Base-by-base conservation (phyloP, 306 rosid genomes). In the Echinosophora koreensis region DNA sequence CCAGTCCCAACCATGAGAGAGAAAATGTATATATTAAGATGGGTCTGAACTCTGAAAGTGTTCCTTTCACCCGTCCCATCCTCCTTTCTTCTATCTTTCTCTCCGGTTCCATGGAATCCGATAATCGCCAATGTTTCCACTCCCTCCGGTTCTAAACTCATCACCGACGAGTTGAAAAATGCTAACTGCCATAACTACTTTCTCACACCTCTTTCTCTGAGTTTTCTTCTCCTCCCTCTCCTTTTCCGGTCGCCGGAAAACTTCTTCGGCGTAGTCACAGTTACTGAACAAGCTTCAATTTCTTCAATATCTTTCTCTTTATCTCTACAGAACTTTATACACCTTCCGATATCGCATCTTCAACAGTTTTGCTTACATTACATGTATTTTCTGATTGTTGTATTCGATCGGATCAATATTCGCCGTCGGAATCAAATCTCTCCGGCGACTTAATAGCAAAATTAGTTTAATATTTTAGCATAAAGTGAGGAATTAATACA, bases 11-110 rank as follows among this genome's bases (percentile, higher is more conserved):
- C 7, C 28, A 82, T 71, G 79, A 80, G 81, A 80, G 86, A 83
- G 85, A 83, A 82, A 88, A 84, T 87, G 84, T 85, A 71, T 86
- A 78, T 82, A 88, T 89, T 80, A 70, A 81, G 73, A 77, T 78
- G 93, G 83, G 85, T 81, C 82, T 65, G 84, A 78, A 41, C 55
- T 62, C 12, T 76, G n/a, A 1, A 12, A 69, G 52, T 71, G 87
- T 89, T 87, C 88, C 88, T 41, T 64, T 84, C 87, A 55, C 78
- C 71, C 82, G 73, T 86, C 92, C 77, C 85, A 59, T 85, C 2
- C 8, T 7, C 80, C 76, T 65, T 51, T 18, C n/a, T n/a, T 67
- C 77, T 54, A 68, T 77, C 50, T 46, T 56, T 16, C 71, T 54
- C 80, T 68, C 77, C n/a, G 37, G 34, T 66, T 32, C 76, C 32